Evolutionary conservation across 2,329 filamentous ascomycete species (phyloP), one percentile per base, ranked within the genome.

Genomic region (Alternaria brassicicola): DNA sequence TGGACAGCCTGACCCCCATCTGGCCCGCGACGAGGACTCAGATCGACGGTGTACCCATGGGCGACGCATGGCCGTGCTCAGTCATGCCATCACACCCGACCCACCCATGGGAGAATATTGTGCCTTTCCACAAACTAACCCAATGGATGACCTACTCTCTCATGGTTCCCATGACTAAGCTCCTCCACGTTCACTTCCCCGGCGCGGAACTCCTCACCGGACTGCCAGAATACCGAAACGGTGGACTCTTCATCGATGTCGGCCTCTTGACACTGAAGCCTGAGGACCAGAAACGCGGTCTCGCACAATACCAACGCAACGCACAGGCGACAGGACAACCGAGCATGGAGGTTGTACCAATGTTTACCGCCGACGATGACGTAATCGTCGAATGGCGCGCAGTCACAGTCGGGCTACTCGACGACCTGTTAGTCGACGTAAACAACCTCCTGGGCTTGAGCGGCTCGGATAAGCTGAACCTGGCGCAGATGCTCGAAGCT

Each of bases 131-230:
- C 82, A 97, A 74, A 39, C 85, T 96, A 33, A 96, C 93, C 0
- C 93, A 97, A 77, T 97, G 93, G 93, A 88, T 97, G 55, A 92
- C 90, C 48, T 97, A 97, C 79, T 96, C 92, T 2, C 85, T 97
- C 55, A 96, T 96, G 91, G 89, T 93, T 23, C 93, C 93, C 0
- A 96, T 97, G 89, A 86, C 89, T 55, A 90, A 88, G 64, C 78
- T 96, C 21, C 87, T 96, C 68, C 86, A 89, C 56, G 88, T 96
- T 58, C 87, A 92, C 65, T 95, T 95, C 76, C 88, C 89, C 3
- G 92, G 92, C 41, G 86, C 87, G 2, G 91, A 96, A 87, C 84
- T 96, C 6, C 83, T 96, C 64, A 97, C 93, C 0, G 93, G 92
- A 21, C 82, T 97, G 3, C 93, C 93, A 0, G 93, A 97, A 75